These are phyloP conservation scores for Pseudogymnoascus sp. DNA, from an alignment of 2,329 filamentous ascomycete genomes.

Conservation along the genomic window DNA sequence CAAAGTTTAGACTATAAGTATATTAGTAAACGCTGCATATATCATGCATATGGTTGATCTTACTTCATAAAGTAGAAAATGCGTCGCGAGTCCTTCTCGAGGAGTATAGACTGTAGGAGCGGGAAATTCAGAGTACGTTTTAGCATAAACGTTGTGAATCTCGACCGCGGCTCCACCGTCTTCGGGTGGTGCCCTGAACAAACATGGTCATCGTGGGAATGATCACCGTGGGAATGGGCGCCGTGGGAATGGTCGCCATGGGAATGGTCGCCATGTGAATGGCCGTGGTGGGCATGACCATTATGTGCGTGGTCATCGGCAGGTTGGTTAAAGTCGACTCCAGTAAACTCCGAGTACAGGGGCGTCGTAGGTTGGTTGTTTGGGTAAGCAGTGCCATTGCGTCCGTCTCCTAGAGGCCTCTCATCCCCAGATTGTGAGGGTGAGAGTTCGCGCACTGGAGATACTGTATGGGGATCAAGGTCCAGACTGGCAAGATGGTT, in stretches of 20 bases:
- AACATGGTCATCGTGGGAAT: constrained; percentile 22
- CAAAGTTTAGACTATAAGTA: constrained; percentile 67
- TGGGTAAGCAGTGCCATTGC: neutral
- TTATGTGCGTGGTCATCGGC: constrained; percentile 10
- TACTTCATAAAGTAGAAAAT: constrained; percentile 94
- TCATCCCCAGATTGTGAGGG: neutral
- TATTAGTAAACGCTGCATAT: constrained; percentile 15
- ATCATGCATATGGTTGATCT: constrained; percentile 35
- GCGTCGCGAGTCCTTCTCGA: constrained; percentile 83
- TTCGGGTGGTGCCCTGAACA: neutral
- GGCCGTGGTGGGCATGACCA: constrained; percentile 20
- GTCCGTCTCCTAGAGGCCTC: neutral
- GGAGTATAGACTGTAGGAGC: constrained; percentile 73
- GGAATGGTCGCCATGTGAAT: constrained; percentile 19
- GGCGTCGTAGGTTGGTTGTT: neutral
- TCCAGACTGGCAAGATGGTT: neutral
- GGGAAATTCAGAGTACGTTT: constrained; percentile 61
- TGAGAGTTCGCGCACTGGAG: neutral
- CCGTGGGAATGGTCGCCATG: constrained; percentile 23
- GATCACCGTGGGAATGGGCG: constrained; percentile 21
- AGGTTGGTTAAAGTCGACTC: neutral
- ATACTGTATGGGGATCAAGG: neutral
- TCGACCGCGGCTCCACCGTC: constrained; percentile 44
- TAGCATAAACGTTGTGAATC: constrained; percentile 65
- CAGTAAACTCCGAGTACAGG: constrained; percentile 4